Percentiles rank a stretch among this genome's conserved stretches.
Evolutionary conservation across 305 asterid genomes (phyloP).

Genomic region (Ruellia speciosa): DNA sequence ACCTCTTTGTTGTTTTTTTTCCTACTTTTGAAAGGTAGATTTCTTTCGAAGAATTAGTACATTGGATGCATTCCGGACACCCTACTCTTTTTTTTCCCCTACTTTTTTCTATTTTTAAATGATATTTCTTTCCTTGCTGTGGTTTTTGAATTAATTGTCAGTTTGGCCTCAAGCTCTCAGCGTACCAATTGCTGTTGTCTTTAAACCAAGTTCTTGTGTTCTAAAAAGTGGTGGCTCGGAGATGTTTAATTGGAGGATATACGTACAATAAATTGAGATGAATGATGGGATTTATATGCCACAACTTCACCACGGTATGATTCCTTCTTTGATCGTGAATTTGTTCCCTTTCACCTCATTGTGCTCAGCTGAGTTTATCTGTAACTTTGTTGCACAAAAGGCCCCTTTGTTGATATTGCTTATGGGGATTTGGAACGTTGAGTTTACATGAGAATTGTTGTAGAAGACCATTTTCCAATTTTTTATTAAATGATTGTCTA

Average conservation of each 20-base stretch:
- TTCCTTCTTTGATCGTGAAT: conserved; percentile 73
- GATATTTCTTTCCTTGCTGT: not conserved
- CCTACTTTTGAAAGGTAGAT: conserved; percentile 30
- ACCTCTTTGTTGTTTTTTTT: conserved; percentile 19
- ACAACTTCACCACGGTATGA: conserved; percentile 52
- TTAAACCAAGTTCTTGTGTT: conserved; percentile 31
- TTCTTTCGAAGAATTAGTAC: conserved; percentile 61
- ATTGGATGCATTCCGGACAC: conserved; percentile 52
- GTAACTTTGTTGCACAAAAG: conserved; percentile 2
- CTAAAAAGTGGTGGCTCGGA: conserved; percentile 8
- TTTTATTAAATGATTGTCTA: not conserved
- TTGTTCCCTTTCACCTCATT: conserved; percentile 50
- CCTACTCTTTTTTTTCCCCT: conserved; percentile 38
- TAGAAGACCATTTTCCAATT: not conserved
- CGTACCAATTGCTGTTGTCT: conserved; percentile 78
- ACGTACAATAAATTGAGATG: conserved; percentile 6
- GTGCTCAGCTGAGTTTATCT: conserved; percentile 39
- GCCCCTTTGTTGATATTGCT: not conserved
- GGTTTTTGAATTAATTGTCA: not conserved
- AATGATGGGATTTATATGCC: conserved; percentile 71
- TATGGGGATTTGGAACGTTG: not conserved
- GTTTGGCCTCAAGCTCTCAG: conserved; percentile 30
- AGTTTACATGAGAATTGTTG: not conserved
- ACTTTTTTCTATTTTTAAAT: not conserved
- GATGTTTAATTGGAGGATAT: not conserved